A percentile compares a stretch with the other conserved stretches of the same genome.
Conservation (phyloP, 2,329 filamentous ascomycete genomes). For the Plenodomus tracheiphilus region DNA sequence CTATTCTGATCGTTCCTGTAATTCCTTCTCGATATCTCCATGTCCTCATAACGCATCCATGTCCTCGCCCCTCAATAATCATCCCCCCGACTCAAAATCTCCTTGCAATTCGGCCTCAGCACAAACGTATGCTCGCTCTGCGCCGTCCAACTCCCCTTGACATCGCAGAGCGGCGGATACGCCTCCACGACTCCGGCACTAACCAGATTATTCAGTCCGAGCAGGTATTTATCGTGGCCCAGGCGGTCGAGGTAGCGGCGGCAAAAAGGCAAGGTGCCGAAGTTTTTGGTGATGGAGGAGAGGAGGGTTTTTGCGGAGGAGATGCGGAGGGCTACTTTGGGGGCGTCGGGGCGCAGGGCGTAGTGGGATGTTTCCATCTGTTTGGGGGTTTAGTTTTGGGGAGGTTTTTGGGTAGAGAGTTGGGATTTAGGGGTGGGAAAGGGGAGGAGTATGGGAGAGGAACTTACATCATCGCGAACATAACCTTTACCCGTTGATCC, state of each 20-base stretch:
- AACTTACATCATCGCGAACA: conserved; percentile 75
- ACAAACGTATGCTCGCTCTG: conserved; percentile 78
- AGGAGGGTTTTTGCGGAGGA: conserved; percentile 83
- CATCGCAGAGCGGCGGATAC: conserved; percentile 86
- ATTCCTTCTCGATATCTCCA: too few relatives aligned
- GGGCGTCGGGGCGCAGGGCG: conserved; percentile 71
- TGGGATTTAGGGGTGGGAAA: background rate
- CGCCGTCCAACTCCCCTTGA: conserved; percentile 92
- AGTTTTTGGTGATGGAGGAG: conserved; percentile 93
- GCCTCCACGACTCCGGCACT: conserved; percentile 81
- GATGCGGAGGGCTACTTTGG: conserved; percentile 74
- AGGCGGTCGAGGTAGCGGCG: conserved; percentile 87
- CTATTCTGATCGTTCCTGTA: too few relatives aligned
- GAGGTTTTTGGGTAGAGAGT: background rate
- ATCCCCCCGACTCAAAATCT: conserved; percentile 83
- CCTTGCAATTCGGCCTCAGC: conserved; percentile 64
- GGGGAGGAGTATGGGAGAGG: background rate
- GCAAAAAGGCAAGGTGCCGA: conserved; percentile 89
- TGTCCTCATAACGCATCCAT: too few relatives aligned
- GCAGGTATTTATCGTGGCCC: conserved; percentile 92
- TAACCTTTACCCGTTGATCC: conserved; percentile 90
- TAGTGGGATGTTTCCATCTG: conserved; percentile 86
- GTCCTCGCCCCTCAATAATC: conserved; percentile 65
- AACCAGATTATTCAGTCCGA: conserved; percentile 87
- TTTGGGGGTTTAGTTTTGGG: conserved; percentile 9